phyloP scores from a whole-genome alignment of 2,329 filamentous ascomycete genomes.

The Curvularia sp. region DNA sequence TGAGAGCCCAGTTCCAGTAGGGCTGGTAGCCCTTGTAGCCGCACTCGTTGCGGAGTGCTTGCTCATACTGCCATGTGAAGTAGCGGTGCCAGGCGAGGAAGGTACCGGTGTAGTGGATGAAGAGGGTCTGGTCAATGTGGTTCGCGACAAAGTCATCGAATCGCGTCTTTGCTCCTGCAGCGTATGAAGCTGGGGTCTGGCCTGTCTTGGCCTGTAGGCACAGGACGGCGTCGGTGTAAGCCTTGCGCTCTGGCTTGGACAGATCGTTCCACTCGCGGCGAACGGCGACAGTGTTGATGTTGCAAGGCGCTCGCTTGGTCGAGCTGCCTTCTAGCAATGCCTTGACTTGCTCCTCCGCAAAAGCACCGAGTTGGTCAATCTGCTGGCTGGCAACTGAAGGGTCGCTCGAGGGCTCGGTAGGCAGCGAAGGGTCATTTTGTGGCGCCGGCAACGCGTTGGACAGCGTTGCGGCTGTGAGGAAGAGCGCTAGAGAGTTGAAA shows the following conservation, averaged over 20 bases:
- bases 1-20: constrained; percentile 63
- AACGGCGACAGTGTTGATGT: constrained; percentile 33
- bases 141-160: constrained; percentile 50
- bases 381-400: constrained; percentile 33
- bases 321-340: constrained; percentile 24
- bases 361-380: constrained; percentile 31
- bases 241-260: constrained; percentile 38
- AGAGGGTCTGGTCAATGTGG: constrained; percentile 47
- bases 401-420: constrained; percentile 30
- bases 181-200: constrained; percentile 36
- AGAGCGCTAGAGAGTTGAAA: constrained; percentile 32
- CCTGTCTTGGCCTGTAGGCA: constrained; percentile 41
- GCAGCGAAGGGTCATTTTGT: constrained; percentile 27
- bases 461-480: constrained; percentile 33
- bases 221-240: constrained; percentile 48
- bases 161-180: constrained; percentile 42
- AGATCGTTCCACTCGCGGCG: constrained; percentile 40
- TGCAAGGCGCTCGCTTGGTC: constrained; percentile 34
- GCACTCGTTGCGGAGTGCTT: constrained; percentile 52
- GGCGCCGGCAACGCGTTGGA: constrained; percentile 35
- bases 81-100: constrained; percentile 51
- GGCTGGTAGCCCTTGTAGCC: constrained; percentile 52
- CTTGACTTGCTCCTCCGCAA: constrained; percentile 30
- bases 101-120: constrained; percentile 46
- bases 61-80: constrained; percentile 52